Evolutionary conservation across 1,139 yeast genomes (phyloP).

Genomic region (Protomyces inouyei): DNA sequence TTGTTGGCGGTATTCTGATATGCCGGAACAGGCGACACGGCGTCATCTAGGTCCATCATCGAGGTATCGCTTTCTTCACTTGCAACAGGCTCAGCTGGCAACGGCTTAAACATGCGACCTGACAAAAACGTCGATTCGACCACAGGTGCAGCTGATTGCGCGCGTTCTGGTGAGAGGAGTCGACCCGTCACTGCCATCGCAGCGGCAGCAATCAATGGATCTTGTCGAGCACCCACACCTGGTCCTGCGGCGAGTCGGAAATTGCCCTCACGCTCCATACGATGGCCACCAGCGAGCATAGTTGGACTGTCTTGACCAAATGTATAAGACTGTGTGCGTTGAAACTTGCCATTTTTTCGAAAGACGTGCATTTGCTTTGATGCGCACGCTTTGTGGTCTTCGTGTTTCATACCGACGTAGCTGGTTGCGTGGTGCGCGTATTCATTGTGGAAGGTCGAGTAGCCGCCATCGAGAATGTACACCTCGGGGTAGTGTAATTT

Average conservation of each 20-base stretch:
- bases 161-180: not conserved
- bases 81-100: not conserved
- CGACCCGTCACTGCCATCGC: not conserved
- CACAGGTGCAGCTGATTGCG: not conserved
- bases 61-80: conserved; percentile 13
- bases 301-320: conserved; percentile 14
- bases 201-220: not conserved
- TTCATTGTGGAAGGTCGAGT: conserved; percentile 64
- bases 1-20: conserved; percentile 6
- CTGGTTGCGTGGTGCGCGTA: conserved; percentile 38
- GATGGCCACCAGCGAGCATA: conserved; percentile 5
- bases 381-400: conserved; percentile 58
- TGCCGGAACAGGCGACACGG: conserved; percentile 2
- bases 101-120: not conserved
- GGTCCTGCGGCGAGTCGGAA: conserved; percentile 1
- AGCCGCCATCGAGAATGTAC: conserved; percentile 85
- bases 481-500: conserved; percentile 79
- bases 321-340: conserved; percentile 23
- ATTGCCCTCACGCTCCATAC: conserved; percentile 17
- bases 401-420: conserved; percentile 79
- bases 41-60: conserved; percentile 22
- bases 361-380: conserved; percentile 69
- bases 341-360: conserved; percentile 44
- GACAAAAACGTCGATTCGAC: not conserved
- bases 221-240: not conserved